Evolutionary conservation across 1,284 basidiomycete species (phyloP).

Genomic region (Malassezia equina): DNA sequence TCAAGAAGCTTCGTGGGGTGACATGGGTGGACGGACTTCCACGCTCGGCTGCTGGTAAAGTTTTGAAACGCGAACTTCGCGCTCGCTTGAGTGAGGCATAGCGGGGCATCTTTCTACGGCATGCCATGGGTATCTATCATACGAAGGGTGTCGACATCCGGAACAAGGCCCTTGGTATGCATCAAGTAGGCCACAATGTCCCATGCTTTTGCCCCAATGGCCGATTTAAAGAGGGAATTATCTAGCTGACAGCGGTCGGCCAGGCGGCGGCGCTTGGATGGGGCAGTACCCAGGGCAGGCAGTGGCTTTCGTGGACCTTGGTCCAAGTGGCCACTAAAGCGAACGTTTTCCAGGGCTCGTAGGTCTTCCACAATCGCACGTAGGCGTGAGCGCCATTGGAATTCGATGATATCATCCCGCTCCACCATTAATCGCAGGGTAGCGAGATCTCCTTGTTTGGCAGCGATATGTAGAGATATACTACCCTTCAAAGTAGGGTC

Average conservation of each 20-base stretch:
- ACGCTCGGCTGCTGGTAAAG: slow-evolving; percentile 34
- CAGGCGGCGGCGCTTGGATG: slow-evolving; percentile 6
- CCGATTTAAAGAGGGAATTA: neutral
- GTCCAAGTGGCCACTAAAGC: neutral
- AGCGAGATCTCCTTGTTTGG: slow-evolving; percentile 5
- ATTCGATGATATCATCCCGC: slow-evolving; percentile 11
- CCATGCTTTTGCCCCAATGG: slow-evolving; percentile 11
- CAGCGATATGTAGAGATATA: slow-evolving; percentile 14
- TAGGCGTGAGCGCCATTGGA: slow-evolving; percentile 5
- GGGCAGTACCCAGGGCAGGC: neutral
- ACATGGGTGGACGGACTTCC: slow-evolving; percentile 39
- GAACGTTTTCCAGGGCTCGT: neutral
- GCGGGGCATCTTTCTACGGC: neutral
- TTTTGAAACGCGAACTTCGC: slow-evolving; percentile 37
- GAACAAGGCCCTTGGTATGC: slow-evolving; percentile 11
- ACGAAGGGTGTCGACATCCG: slow-evolving; percentile 11
- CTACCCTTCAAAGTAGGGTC: slow-evolving; percentile 6
- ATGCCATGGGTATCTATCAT: slow-evolving; percentile 11
- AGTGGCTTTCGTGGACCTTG: neutral
- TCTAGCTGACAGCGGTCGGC: slow-evolving; percentile 9
- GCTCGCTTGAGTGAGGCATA: neutral
- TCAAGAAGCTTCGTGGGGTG: slow-evolving; percentile 38
- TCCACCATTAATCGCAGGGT: slow-evolving; percentile 10
- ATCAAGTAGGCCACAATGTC: slow-evolving; percentile 13
- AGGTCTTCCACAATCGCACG: slow-evolving; percentile 7